Conservation (phyloP, 2,329 filamentous ascomycete species). For the Fusarium mundagurra region DNA sequence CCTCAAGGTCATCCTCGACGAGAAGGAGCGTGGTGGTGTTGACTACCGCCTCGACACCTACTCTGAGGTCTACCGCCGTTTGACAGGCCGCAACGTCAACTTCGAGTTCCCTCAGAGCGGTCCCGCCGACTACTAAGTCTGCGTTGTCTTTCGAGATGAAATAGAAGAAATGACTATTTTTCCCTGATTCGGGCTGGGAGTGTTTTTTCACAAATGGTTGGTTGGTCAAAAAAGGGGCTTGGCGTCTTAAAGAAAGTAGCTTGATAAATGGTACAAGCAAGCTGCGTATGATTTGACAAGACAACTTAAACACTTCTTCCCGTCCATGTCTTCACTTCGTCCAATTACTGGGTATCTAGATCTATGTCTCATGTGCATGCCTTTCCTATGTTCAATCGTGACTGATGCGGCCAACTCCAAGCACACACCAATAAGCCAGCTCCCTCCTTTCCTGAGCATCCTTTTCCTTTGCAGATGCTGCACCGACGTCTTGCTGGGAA, state of each 20-base stretch:
- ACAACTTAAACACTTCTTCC: slow-evolving; percentile 45
- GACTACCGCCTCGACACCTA: slow-evolving; percentile 99
- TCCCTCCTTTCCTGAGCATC: slow-evolving; percentile 82
- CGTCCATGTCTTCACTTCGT: slow-evolving; percentile 39
- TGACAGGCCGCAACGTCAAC: slow-evolving; percentile 94
- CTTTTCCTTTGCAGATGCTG: slow-evolving; percentile 62
- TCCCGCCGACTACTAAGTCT: slow-evolving; percentile 80
- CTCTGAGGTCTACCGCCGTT: slow-evolving; percentile 98
- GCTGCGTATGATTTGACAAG: slow-evolving; percentile 54
- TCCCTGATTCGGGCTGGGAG: slow-evolving; percentile 42
- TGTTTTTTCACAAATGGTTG: slow-evolving; percentile 50
- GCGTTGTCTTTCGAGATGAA: slow-evolving; percentile 30
- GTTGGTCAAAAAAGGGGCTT: slow-evolving; percentile 56
- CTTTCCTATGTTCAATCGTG: slow-evolving; percentile 49
- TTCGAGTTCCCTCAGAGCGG: slow-evolving; percentile 97
- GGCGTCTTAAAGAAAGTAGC: slow-evolving; percentile 62
- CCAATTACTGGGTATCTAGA: slow-evolving; percentile 55
- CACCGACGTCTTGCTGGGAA: slow-evolving; percentile 70
- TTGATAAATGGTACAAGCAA: slow-evolving; percentile 59
- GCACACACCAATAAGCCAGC: slow-evolving; percentile 93
- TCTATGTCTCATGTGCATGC: slow-evolving; percentile 36
- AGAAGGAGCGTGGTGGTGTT: slow-evolving; percentile 99
- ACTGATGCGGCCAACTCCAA: slow-evolving; percentile 85
- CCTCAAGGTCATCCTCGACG: slow-evolving; percentile 98
- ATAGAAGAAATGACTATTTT: slow-evolving; percentile 18